phyloP scores from a whole-genome alignment of 2,329 filamentous ascomycete species.

The Parastagonospora nodorum region DNA sequence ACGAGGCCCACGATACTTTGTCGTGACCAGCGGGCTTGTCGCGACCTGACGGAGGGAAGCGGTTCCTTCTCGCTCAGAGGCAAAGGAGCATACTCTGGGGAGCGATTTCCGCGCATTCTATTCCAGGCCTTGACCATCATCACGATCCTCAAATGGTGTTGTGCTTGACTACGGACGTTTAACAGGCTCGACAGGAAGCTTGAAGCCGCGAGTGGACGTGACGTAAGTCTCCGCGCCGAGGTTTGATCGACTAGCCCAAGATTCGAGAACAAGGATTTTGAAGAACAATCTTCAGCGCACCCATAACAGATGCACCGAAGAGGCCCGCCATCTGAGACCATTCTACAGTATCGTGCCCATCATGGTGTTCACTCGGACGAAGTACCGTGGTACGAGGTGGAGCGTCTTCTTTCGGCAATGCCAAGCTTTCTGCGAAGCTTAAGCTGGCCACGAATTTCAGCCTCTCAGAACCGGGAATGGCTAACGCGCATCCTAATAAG shows the following conservation, averaged over 20 bases:
- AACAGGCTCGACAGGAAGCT: background rate
- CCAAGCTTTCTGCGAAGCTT: background rate
- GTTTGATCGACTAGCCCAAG: background rate
- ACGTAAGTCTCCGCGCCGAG: slow-evolving; percentile 4
- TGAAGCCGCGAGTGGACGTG: background rate
- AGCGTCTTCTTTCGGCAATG: background rate
- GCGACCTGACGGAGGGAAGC: slow-evolving; percentile 20
- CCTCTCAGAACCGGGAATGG: background rate
- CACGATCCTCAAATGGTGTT: background rate
- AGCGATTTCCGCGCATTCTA: slow-evolving; percentile 28
- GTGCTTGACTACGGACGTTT: background rate
- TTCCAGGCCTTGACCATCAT: slow-evolving; percentile 38
- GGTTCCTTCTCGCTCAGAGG: slow-evolving; percentile 39
- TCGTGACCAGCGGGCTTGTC: slow-evolving; percentile 12
- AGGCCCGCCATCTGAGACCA: too few relatives aligned
- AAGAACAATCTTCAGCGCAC: background rate
- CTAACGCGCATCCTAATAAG: too few relatives aligned
- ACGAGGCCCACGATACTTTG: slow-evolving; percentile 16
- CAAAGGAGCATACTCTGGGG: slow-evolving; percentile 32
- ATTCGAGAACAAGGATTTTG: background rate
- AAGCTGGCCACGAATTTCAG: background rate
- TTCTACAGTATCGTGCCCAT: background rate
- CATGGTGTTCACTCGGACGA: background rate
- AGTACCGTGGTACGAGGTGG: background rate
- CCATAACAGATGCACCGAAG: too few relatives aligned